Evolutionary conservation across 2,329 filamentous ascomycete genomes (phyloP), one percentile per base, ranked within the genome.

Genomic region (Cordyceps farinosa): DNA sequence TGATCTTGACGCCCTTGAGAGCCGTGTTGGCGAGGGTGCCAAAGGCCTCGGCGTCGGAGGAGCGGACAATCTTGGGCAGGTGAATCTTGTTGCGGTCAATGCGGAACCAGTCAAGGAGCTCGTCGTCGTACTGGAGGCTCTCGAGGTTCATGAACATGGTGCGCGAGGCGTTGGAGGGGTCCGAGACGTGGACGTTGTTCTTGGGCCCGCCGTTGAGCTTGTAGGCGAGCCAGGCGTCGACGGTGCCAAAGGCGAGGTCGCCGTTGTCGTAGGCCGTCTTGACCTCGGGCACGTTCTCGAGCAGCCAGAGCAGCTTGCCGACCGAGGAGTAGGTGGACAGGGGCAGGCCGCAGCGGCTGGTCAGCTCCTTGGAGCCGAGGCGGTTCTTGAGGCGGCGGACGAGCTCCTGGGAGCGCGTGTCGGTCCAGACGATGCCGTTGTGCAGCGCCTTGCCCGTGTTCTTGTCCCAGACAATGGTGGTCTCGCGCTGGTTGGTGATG

Each of bases 61-160:
- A 93, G 2, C 85, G 87, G 10, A 92, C 87, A 69, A 94, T 92
- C 71, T 87, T 87, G n/a, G 91, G 90, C 42, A 95, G 79, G 55
- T 82, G 82, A 64, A 94, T 77, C 73, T 92, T 92, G 53, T 79
- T 83, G 62, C 79, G 77, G 73, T 93, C 88, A 50, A 94, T 76
- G 48, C 85, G 82, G 78, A 94, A 94, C 79, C 92, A 94, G 53
- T 89, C 81, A 36, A 93, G 78, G 55, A 93, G 82, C 58, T 84
- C 82, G 54, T 90, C 84, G 70, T 91, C 90, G 74, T 94, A 95
- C 69, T 91, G 76, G 51, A 92, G 80, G 1, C 85, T 90, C 70
- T 90, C 82, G 38, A 94, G 81, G 74, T 93, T 91, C 87, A 93
- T 91, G 76, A 95, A 92, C 90, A 93, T 92, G 50, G 91, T 94